phyloP scores from a whole-genome alignment of 768 basidiomycete genomes.

The Agaricus blazei region DNA sequence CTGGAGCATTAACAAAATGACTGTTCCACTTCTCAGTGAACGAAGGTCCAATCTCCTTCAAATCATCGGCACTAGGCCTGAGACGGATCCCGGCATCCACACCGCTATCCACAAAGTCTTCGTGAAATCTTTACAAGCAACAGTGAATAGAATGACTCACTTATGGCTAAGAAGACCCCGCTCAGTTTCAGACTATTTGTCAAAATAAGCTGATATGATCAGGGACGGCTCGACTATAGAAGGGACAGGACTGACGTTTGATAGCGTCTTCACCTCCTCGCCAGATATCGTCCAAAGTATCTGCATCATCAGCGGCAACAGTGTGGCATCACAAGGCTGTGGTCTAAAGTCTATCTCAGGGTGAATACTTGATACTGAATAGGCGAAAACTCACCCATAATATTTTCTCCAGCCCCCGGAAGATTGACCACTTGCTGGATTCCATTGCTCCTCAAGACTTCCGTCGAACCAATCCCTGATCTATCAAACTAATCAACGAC shows the following conservation, averaged over 20 bases:
- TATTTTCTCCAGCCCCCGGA: conserved; percentile 74
- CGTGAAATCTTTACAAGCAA: background rate
- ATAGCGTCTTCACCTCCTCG: conserved; percentile 31
- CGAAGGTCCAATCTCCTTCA: conserved; percentile 41
- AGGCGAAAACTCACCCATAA: conserved; percentile 32
- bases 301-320: conserved; percentile 39
- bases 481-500: background rate
- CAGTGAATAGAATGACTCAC: conserved; percentile 25
- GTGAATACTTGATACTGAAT: background rate
- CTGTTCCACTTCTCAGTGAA: conserved; percentile 46
- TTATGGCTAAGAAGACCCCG: conserved; percentile 49
- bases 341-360: conserved; percentile 25
- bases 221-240: too few relatives aligned
- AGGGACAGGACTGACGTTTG: conserved; percentile 27
- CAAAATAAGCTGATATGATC: conserved; percentile 10
- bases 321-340: conserved; percentile 29
- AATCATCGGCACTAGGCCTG: conserved; percentile 44
- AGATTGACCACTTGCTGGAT: conserved; percentile 52
- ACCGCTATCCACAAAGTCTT: conserved; percentile 27
- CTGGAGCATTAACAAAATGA: conserved; percentile 45
- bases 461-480: conserved; percentile 52
- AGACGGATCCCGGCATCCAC: conserved; percentile 53
- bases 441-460: conserved; percentile 32
- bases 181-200: conserved; percentile 29
- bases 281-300: conserved; percentile 46